A percentile compares a stretch with the other conserved stretches of the same genome.
Conservation (phyloP, 2,329 filamentous ascomycete species). For the Pleoardoris graminearum region DNA sequence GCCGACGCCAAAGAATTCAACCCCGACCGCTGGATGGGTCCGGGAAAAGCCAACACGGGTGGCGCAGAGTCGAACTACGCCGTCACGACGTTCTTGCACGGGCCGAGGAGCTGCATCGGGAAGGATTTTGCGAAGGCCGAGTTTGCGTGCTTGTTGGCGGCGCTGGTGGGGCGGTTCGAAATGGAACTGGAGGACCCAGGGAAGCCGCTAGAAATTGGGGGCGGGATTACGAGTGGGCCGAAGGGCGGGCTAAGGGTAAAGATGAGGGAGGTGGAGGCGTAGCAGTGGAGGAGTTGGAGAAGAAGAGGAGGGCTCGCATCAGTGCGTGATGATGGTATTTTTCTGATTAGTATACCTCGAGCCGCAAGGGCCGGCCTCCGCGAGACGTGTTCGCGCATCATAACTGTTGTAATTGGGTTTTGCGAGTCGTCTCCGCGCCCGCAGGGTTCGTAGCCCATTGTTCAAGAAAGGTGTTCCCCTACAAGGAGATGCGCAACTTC, state of each 20-base stretch:
- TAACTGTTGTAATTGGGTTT: too few relatives aligned
- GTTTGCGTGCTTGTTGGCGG: conserved; percentile 80
- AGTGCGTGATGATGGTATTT: too few relatives aligned
- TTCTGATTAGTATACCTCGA: too few relatives aligned
- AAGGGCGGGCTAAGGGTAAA: conserved; percentile 71
- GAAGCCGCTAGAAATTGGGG: conserved; percentile 63
- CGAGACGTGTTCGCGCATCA: too few relatives aligned
- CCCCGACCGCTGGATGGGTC: conserved; percentile 62
- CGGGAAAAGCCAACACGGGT: conserved; percentile 61
- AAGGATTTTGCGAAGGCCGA: conserved; percentile 79
- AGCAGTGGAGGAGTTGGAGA: too few relatives aligned
- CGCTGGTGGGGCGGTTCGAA: conserved; percentile 75
- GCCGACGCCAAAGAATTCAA: conserved; percentile 73
- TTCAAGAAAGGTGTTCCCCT: too few relatives aligned
- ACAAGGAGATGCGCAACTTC: too few relatives aligned
- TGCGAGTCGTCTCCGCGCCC: too few relatives aligned
- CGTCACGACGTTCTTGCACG: conserved; percentile 82
- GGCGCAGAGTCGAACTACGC: conserved; percentile 76
- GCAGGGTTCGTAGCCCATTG: too few relatives aligned
- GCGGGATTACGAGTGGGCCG: conserved; percentile 72
- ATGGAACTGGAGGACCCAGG: conserved; percentile 71
- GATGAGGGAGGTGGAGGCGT: conserved; percentile 50
- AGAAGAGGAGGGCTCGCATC: too few relatives aligned
- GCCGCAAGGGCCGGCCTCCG: too few relatives aligned
- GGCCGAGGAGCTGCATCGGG: conserved; percentile 84